Conservation (phyloP, 208 protist species). For the Porcisia hertigi region DNA sequence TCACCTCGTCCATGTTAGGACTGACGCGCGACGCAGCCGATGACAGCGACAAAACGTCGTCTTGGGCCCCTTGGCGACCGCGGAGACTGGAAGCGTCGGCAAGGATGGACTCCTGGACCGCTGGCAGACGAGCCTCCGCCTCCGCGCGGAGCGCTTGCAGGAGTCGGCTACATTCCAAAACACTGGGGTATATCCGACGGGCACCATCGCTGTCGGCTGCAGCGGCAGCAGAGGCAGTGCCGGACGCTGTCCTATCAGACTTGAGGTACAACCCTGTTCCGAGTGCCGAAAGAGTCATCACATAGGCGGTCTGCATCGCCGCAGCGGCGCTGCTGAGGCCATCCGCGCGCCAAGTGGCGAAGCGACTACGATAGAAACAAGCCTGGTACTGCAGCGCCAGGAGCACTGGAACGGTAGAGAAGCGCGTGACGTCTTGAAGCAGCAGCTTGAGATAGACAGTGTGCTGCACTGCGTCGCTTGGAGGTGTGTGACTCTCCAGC, state of each 20-base stretch:
- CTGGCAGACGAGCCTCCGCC: slow-evolving; percentile 2
- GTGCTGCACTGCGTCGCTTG: slow-evolving; percentile 29
- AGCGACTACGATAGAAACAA: slow-evolving; percentile 20
- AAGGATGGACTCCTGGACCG: slow-evolving; percentile 10
- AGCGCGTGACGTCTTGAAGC: slow-evolving; percentile 32
- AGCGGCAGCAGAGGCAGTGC: neutral
- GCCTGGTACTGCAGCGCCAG: slow-evolving; percentile 43
- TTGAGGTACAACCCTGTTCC: neutral
- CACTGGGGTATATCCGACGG: neutral
- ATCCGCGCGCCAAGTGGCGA: slow-evolving; percentile 12
- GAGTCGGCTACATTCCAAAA: neutral
- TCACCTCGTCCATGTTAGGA: slow-evolving; percentile 17
- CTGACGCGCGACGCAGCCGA: neutral
- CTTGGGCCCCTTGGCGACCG: neutral
- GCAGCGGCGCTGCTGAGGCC: slow-evolving; percentile 3
- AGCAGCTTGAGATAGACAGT: slow-evolving; percentile 31
- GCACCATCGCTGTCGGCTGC: neutral
- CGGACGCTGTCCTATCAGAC: neutral
- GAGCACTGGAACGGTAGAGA: slow-evolving; percentile 34
- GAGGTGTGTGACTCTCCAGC: slow-evolving; percentile 40
- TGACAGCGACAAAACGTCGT: neutral
- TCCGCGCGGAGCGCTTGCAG: neutral
- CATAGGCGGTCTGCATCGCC: slow-evolving; percentile 20
- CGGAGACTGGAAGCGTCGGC: slow-evolving; percentile 8
- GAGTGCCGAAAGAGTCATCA: slow-evolving; percentile 8